Percentiles rank a stretch among this genome's conserved stretches.
These are phyloP conservation scores for Ceraceosorus guamensis DNA, from an alignment of 1,284 basidiomycete genomes.

Conservation along the genomic window DNA sequence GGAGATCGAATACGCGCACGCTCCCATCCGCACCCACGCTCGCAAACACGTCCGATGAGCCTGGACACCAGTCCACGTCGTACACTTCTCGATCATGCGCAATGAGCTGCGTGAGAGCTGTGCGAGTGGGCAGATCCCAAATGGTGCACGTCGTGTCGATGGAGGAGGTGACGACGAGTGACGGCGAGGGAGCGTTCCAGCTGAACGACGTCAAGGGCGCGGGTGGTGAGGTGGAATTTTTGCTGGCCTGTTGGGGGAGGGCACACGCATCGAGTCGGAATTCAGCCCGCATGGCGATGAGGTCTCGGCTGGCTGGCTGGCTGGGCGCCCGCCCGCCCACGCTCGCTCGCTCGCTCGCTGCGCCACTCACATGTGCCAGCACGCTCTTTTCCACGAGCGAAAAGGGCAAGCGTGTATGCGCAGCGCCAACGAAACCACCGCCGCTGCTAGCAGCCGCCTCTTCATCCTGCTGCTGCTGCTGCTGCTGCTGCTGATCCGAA, in stretches of 20 bases:
- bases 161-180: slow-evolving; percentile 54
- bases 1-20: slow-evolving; percentile 89
- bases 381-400: slow-evolving; percentile 44
- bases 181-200: slow-evolving; percentile 47
- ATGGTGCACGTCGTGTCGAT: slow-evolving; percentile 54
- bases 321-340: too few relatives aligned
- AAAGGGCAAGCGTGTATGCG: neutral
- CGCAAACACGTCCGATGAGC: slow-evolving; percentile 95
- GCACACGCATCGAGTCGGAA: too few relatives aligned
- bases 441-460: too few relatives aligned
- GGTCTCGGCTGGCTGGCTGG: too few relatives aligned
- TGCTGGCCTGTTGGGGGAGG: too few relatives aligned
- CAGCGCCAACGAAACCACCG: too few relatives aligned
- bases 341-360: neutral
- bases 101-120: slow-evolving; percentile 80
- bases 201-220: slow-evolving; percentile 47
- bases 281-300: too few relatives aligned
- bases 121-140: slow-evolving; percentile 88
- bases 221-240: slow-evolving; percentile 39
- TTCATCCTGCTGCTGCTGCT: slow-evolving; percentile 1
- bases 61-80: slow-evolving; percentile 95
- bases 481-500: slow-evolving; percentile 5
- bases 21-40: slow-evolving; percentile 96
- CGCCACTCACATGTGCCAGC: slow-evolving; percentile 26
- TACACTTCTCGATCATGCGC: slow-evolving; percentile 98